Evolutionary conservation across 2,329 filamentous ascomycete genomes (phyloP).

Genomic region (Rutstroemia sp.): DNA sequence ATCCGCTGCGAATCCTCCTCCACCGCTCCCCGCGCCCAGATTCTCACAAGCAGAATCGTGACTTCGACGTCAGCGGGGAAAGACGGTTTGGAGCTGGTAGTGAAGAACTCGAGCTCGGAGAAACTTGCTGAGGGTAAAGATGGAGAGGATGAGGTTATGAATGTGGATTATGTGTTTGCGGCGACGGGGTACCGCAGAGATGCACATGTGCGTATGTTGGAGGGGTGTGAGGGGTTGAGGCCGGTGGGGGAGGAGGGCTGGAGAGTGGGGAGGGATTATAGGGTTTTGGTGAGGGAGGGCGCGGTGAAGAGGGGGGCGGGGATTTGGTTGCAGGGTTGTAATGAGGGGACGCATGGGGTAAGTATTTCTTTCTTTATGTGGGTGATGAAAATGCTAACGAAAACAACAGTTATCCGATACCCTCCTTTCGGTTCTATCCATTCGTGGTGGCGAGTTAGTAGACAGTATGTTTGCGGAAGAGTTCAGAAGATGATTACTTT

Average conservation of each 20-base stretch:
- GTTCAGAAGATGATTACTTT: not conserved
- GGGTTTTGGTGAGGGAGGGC: constrained; percentile 60
- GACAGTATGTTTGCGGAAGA: constrained; percentile 57
- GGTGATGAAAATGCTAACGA: not conserved
- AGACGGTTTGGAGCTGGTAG: constrained; percentile 27
- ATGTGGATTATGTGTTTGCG: constrained; percentile 74
- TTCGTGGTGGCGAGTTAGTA: constrained; percentile 71
- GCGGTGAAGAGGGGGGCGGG: constrained; percentile 65
- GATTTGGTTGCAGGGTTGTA: constrained; percentile 90
- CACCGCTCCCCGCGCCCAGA: constrained; percentile 71
- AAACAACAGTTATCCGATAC: constrained; percentile 65
- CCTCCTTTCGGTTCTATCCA: constrained; percentile 69
- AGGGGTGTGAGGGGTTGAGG: constrained; percentile 57
- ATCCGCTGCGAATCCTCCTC: constrained; percentile 57
- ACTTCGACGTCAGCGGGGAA: constrained; percentile 5
- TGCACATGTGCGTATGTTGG: constrained; percentile 71
- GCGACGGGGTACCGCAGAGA: constrained; percentile 81
- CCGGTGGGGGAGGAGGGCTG: constrained; percentile 48
- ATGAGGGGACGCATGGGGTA: constrained; percentile 86
- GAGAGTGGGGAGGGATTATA: constrained; percentile 70
- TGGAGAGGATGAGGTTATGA: constrained; percentile 34
- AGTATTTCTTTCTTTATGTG: constrained; percentile 35
- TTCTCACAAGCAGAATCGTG: constrained; percentile 63
- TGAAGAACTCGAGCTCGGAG: constrained; percentile 23
- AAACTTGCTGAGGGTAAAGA: constrained; percentile 30